A percentile compares a stretch with the other conserved stretches of the same genome.
Conservation (phyloP, 2,329 filamentous ascomycete species). For the Aphanocladium album region DNA sequence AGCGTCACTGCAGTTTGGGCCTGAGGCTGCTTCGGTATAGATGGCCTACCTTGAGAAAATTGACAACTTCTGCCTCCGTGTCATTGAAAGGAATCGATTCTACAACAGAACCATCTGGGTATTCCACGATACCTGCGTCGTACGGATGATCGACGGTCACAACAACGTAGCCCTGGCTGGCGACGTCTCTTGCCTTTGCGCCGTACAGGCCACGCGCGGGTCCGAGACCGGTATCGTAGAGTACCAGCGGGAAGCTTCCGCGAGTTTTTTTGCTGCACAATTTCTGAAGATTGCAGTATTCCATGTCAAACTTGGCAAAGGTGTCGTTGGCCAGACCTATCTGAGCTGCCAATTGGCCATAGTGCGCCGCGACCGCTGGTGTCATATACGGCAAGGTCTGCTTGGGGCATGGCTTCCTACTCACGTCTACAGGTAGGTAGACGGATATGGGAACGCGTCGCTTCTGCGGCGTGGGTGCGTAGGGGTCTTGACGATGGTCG, state of each 20-base stretch:
- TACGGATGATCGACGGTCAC: constrained; percentile 43
- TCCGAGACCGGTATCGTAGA: constrained; percentile 39
- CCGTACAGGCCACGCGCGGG: constrained; percentile 34
- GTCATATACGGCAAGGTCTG: constrained; percentile 29
- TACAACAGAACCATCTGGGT: constrained; percentile 31
- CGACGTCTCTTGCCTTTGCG: constrained; percentile 36
- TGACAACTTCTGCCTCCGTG: constrained; percentile 11
- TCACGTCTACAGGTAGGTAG: constrained; percentile 26
- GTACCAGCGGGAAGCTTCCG: constrained; percentile 24
- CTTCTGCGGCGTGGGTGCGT: constrained; percentile 21
- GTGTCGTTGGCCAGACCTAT: constrained; percentile 28
- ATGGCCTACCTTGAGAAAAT: neutral
- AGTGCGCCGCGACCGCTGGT: constrained; percentile 24
- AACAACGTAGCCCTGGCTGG: constrained; percentile 39
- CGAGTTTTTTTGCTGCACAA: neutral
- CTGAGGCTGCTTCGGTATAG: neutral
- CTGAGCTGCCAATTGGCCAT: constrained; percentile 22
- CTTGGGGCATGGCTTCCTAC: constrained; percentile 17
- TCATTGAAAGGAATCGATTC: constrained; percentile 18
- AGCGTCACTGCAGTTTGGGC: neutral
- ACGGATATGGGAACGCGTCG: constrained; percentile 26
- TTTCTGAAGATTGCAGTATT: constrained; percentile 21
- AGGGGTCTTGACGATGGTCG: constrained; percentile 26
- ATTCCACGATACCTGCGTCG: constrained; percentile 37
- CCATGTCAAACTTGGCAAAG: constrained; percentile 23